These are phyloP conservation scores for Aspergillus persii DNA, from an alignment of 2,329 filamentous ascomycete species.

Conservation along the genomic window DNA sequence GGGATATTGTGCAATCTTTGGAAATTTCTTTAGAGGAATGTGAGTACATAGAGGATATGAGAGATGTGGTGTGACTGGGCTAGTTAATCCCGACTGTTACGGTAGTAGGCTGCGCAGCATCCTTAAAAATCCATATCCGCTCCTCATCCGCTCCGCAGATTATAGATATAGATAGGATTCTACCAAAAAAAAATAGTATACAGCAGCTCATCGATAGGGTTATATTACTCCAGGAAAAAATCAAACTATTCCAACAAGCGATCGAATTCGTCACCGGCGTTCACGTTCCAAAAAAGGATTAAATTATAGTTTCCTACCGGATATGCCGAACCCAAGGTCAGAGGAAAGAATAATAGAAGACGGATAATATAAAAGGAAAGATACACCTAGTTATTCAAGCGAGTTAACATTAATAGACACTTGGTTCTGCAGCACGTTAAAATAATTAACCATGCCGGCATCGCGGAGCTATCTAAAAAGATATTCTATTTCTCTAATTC, in stretches of 20 bases:
- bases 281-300: not conserved
- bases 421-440: not conserved
- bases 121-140: no score
- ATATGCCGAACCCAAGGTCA: not conserved
- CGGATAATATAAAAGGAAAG: not conserved
- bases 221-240: no score
- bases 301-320: not conserved
- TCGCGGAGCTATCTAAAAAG: not conserved
- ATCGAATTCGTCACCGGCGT: constrained; percentile 1
- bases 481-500: not conserved
- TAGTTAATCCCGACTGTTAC: no score
- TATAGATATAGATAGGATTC: no score
- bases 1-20: no score
- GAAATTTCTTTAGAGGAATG: no score
- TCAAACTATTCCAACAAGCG: constrained; percentile 1
- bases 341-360: not conserved
- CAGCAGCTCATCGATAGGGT: no score
- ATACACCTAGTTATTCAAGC: not conserved
- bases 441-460: not conserved
- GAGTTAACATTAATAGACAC: not conserved
- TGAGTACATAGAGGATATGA: no score
- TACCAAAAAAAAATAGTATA: no score
- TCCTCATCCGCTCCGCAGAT: no score
- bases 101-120: no score
- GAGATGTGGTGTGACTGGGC: no score